These are phyloP conservation scores for Chaetomiaceae sp. DNA, from an alignment of 2,329 filamentous ascomycete species.

Conservation along the genomic window DNA sequence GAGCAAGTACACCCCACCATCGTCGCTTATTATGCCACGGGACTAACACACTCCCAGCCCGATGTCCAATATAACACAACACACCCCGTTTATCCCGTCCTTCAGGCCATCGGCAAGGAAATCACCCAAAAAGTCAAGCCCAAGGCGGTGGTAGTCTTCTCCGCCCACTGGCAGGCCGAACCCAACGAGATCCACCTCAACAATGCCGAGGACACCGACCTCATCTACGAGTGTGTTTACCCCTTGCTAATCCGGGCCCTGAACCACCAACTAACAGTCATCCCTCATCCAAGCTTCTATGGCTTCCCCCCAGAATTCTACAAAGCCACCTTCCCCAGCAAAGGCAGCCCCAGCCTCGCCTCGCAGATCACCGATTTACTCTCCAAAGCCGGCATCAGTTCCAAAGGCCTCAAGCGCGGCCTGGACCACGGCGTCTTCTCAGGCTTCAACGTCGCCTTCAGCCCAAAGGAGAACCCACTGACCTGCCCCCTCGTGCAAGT, in stretches of 20 bases:
- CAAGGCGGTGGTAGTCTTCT: slow-evolving; percentile 69
- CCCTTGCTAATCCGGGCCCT: not conserved
- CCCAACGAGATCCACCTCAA: slow-evolving; percentile 59
- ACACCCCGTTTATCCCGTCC: slow-evolving; percentile 62
- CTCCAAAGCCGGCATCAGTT: slow-evolving; percentile 53
- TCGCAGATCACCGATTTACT: slow-evolving; percentile 54
- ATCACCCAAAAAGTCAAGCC: slow-evolving; percentile 68
- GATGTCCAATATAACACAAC: slow-evolving; percentile 44
- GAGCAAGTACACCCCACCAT: slow-evolving; percentile 34
- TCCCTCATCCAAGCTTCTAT: slow-evolving; percentile 47
- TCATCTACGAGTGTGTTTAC: slow-evolving; percentile 61
- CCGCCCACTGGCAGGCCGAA: slow-evolving; percentile 68
- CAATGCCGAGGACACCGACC: slow-evolving; percentile 55
- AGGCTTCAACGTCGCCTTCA: slow-evolving; percentile 61
- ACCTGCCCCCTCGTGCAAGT: slow-evolving; percentile 68
- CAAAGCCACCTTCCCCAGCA: slow-evolving; percentile 60
- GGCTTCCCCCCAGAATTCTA: slow-evolving; percentile 69
- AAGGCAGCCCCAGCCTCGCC: slow-evolving; percentile 57
- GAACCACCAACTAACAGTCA: not conserved
- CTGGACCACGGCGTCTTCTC: slow-evolving; percentile 74
- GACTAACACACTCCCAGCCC: slow-evolving; percentile 39
- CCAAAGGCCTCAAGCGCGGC: slow-evolving; percentile 57
- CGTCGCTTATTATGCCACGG: not conserved
- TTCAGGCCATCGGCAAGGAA: slow-evolving; percentile 62
- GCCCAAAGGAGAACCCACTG: slow-evolving; percentile 57